phyloP scores from a whole-genome alignment of 768 basidiomycete species.

The Leccinum subgranulosum region DNA sequence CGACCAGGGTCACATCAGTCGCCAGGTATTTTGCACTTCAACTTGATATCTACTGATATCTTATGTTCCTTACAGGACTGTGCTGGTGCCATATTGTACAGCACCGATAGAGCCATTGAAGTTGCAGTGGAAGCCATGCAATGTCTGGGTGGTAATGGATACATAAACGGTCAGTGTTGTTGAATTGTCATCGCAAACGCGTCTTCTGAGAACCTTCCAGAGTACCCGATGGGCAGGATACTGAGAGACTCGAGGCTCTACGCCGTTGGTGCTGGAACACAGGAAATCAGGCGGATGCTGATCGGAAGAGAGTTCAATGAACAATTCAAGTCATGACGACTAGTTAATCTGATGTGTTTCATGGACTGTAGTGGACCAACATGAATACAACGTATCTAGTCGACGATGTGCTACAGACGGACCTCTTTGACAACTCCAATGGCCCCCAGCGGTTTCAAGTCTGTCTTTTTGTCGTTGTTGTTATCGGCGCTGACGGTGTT shows the following conservation, averaged over 20 bases:
- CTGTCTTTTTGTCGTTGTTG: too few relatives aligned
- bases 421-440: too few relatives aligned
- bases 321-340: conserved; percentile 40
- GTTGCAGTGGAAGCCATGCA: conserved; percentile 92
- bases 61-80: conserved; percentile 61
- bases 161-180: conserved; percentile 73
- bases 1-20: conserved; percentile 73
- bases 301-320: conserved; percentile 93
- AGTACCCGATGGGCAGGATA: conserved; percentile 87
- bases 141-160: conserved; percentile 92
- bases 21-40: conserved; percentile 51
- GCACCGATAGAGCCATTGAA: conserved; percentile 89
- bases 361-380: not conserved
- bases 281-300: conserved; percentile 91
- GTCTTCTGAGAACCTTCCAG: conserved; percentile 36
- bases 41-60: not conserved
- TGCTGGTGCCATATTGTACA: conserved; percentile 91
- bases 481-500: too few relatives aligned
- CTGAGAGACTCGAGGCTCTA: conserved; percentile 86
- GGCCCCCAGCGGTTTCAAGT: too few relatives aligned
- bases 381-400: not conserved
- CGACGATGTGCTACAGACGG: not conserved
- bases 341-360: not conserved
- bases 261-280: conserved; percentile 94
- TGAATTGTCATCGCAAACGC: not conserved